A percentile compares a stretch with the other conserved stretches of the same genome.
Conservation (phyloP, 495 filamentous ascomycete genomes). For the Penicillium flavigenum region DNA sequence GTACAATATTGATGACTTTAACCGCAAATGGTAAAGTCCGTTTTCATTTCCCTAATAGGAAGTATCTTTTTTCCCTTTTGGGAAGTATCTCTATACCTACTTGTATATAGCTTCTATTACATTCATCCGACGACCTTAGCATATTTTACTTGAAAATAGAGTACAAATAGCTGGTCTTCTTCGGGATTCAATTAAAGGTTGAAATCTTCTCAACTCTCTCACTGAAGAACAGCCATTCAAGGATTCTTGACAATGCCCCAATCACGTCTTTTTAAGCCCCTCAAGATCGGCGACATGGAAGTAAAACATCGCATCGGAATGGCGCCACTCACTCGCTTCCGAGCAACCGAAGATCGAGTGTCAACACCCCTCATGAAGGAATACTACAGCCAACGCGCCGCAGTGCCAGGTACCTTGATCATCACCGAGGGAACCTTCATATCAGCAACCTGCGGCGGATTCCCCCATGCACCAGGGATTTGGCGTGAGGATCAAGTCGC, state of each 20-base stretch:
- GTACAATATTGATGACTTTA: background rate
- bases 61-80: background rate
- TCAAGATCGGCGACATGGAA: slow-evolving; percentile 43
- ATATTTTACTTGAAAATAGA: background rate
- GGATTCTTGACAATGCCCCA: slow-evolving; percentile 7
- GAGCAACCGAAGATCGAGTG: slow-evolving; percentile 35
- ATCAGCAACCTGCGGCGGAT: slow-evolving; percentile 47
- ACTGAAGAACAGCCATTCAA: background rate
- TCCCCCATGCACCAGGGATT: slow-evolving; percentile 61
- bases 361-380: slow-evolving; percentile 41
- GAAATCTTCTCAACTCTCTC: background rate
- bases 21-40: background rate
- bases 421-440: slow-evolving; percentile 65
- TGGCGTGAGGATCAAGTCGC: slow-evolving; percentile 57
- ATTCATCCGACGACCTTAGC: background rate
- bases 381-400: slow-evolving; percentile 54
- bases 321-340: slow-evolving; percentile 53
- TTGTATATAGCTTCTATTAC: background rate
- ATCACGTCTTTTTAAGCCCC: slow-evolving; percentile 48
- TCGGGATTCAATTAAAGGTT: background rate
- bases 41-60: background rate
- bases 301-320: slow-evolving; percentile 51
- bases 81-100: background rate
- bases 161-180: background rate
- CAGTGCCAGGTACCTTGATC: slow-evolving; percentile 51